Base-by-base conservation (phyloP, 495 filamentous ascomycete genomes). In the Podospora pseudoanserina region DNA sequence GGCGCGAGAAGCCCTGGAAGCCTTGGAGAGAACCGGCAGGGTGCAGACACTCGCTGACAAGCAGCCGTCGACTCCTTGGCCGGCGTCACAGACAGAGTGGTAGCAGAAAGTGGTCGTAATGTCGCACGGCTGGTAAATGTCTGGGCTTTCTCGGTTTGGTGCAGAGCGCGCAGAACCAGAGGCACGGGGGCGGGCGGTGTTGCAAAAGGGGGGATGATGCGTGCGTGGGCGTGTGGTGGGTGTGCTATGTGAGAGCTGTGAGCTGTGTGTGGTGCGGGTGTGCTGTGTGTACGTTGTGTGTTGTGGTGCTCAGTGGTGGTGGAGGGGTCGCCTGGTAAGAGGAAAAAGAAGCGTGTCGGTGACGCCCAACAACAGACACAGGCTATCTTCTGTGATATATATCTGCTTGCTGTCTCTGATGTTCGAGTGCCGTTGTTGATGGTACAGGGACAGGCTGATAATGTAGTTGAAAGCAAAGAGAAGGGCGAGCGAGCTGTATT, bases 41-140 rank as follows among this genome's bases (percentile, higher is more conserved):
- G 32, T 68, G 72, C 72, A 74, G 70, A 71, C 6, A 57, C 63
- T 66, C 59, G 60, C 26, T 30, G 39, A 64, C 56, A 53, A 60
- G 64, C 54, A 56, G 28, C 58, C 55, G 60, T 67, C 57, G 34
- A 62, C 60, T 67, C 23, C 60, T 61, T 23, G 44, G 13, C 49
- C 64, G 60, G 67, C 65, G 60, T 53, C 27, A 57, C 64, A 67
- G 64, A 59, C 70, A 67, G 54, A 68, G 64, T 68, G 58, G 65
- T 27, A 65, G 28, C 58, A 53, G 68, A 65, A 55, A 66, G 69
- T 63, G 67, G 67, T 44, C 44, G 67, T 67, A 65, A 65, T 63
- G 74, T 76, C 59, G 58, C 70, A 76, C 74, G 39, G 65, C 72
- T 34, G 55, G 55, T 63, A 69, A 69, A 69, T 75, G 72, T 74